Evolutionary conservation across 495 filamentous ascomycete genomes (phyloP).

Genomic region (Chaetomium tenue): DNA sequence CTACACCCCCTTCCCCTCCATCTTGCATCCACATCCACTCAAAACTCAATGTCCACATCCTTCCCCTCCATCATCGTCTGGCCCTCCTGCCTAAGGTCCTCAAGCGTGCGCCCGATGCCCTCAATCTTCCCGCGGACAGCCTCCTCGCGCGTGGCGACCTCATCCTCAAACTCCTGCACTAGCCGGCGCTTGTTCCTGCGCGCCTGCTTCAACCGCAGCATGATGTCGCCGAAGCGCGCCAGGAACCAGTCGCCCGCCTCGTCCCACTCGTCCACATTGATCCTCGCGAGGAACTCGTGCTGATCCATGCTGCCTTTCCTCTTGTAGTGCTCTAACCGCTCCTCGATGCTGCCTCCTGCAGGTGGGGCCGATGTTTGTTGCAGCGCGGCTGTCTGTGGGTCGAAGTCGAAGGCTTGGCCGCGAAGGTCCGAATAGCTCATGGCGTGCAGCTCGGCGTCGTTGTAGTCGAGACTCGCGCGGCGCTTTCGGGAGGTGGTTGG

Average conservation of each 20-base stretch:
- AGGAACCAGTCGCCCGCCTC: conserved; percentile 78
- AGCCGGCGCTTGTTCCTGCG: conserved; percentile 64
- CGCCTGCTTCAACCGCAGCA: conserved; percentile 61
- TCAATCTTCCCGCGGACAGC: conserved; percentile 55
- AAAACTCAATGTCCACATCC: conserved; percentile 42
- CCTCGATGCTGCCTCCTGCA: conserved; percentile 31
- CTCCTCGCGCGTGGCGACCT: conserved; percentile 54
- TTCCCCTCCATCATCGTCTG: conserved; percentile 57
- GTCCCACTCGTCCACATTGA: conserved; percentile 76
- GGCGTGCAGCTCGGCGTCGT: conserved; percentile 48
- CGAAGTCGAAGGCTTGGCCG: conserved; percentile 54
- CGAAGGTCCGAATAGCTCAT: conserved; percentile 57
- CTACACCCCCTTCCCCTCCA: background rate
- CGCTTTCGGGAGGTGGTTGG: conserved; percentile 36
- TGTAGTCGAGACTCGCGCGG: conserved; percentile 51
- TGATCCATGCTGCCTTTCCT: conserved; percentile 49
- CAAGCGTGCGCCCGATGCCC: conserved; percentile 52
- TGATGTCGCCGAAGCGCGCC: conserved; percentile 61
- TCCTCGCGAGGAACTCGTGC: conserved; percentile 58
- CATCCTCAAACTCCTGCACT: conserved; percentile 65
- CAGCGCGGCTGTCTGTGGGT: conserved; percentile 43
- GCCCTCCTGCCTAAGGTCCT: conserved; percentile 55
- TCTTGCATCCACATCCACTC: background rate
- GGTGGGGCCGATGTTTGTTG: conserved; percentile 27
- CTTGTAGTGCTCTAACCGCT: conserved; percentile 47